phyloP scores from a whole-genome alignment of 2,329 filamentous ascomycete species.

The Stemphylium vesicarium region DNA sequence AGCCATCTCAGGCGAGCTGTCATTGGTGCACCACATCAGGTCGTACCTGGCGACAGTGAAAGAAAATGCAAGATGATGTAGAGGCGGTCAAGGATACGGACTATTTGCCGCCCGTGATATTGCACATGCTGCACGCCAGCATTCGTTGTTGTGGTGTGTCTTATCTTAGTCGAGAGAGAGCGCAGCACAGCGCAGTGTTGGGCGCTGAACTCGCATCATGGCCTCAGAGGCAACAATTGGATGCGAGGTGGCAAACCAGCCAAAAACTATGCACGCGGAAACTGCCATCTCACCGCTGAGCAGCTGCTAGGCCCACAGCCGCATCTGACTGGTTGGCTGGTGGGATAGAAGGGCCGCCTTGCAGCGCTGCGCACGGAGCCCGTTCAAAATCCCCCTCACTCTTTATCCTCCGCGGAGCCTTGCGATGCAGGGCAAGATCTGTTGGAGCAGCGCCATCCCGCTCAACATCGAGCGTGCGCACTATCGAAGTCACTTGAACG shows the following conservation, averaged over 20 bases:
- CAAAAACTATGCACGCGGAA: constrained; percentile 13
- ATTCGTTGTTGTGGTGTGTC: neutral
- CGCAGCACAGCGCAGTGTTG: constrained; percentile 1
- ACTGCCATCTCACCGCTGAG: constrained; percentile 30
- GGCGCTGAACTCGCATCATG: constrained; percentile 9
- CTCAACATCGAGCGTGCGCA: constrained; percentile 12
- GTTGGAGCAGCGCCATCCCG: constrained; percentile 27
- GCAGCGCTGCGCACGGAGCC: constrained; percentile 16
- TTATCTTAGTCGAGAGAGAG: neutral
- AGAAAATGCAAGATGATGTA: constrained; percentile 28
- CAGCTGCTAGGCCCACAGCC: neutral
- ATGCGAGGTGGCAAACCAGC: constrained; percentile 17
- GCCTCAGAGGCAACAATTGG: constrained; percentile 1
- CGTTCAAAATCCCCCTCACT: constrained; percentile 10
- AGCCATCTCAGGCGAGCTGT: constrained; percentile 1
- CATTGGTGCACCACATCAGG: constrained; percentile 22
- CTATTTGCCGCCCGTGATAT: constrained; percentile 14
- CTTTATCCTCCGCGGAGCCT: constrained; percentile 12
- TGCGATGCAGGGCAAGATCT: constrained; percentile 28
- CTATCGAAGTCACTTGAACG: constrained; percentile 17
- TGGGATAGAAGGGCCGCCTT: constrained; percentile 24
- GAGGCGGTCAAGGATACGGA: constrained; percentile 22
- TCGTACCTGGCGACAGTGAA: constrained; percentile 21
- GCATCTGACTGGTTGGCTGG: constrained; percentile 25
- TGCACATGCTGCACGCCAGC: constrained; percentile 3